These are phyloP conservation scores for Balansia obtecta DNA, from an alignment of 2,329 filamentous ascomycete species.

Conservation along the genomic window DNA sequence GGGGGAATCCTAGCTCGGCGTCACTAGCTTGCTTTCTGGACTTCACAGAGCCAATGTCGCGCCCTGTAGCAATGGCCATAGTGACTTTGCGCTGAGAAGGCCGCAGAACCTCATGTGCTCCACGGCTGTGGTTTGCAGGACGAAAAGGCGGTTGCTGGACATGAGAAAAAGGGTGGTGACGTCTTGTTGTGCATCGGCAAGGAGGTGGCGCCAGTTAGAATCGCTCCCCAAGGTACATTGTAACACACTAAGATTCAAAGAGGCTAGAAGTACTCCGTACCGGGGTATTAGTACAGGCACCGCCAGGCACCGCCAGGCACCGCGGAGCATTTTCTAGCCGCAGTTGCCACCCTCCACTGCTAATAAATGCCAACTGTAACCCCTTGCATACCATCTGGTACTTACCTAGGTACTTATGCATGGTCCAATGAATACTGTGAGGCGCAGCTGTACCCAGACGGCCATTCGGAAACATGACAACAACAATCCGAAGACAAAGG, in stretches of 20 bases:
- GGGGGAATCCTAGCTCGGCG: constrained; percentile 25
- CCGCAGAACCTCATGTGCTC: background rate
- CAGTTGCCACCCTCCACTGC: background rate
- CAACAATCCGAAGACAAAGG: background rate
- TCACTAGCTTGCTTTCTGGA: constrained; percentile 32
- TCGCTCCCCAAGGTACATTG: no score
- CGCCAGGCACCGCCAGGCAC: no score
- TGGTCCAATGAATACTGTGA: background rate
- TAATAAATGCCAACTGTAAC: no score
- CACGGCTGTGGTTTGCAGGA: background rate
- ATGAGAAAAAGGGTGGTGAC: no score
- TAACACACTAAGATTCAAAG: no score
- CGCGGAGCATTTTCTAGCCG: no score
- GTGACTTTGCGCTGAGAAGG: background rate
- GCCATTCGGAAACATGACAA: background rate
- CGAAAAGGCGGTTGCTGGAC: background rate
- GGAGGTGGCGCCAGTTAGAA: no score
- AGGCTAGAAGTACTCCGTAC: no score
- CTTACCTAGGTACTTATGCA: no score
- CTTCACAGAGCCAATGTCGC: constrained; percentile 18
- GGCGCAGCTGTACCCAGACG: background rate
- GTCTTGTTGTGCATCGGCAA: no score
- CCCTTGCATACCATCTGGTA: no score
- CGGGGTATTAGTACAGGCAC: no score
- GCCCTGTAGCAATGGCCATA: constrained; percentile 19